Evolutionary conservation across 83 land plant genomes (phyloP).

Genomic region (Isoetes engelmannii): DNA sequence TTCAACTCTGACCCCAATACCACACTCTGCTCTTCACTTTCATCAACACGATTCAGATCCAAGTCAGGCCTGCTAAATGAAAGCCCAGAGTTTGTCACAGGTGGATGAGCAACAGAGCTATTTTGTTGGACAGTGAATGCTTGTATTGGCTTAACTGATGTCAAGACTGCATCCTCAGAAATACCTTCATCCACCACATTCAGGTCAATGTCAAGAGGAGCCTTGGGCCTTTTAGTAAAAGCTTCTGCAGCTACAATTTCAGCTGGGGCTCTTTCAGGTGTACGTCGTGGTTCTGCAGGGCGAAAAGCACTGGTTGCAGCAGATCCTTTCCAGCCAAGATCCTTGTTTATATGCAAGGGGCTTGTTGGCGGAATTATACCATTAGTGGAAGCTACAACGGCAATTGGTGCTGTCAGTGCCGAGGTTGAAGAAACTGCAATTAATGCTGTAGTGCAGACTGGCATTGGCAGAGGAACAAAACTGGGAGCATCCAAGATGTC

Average conservation of each 20-base stretch:
- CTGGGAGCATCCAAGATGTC: background rate
- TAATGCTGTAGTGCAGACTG: slow-evolving; percentile 4
- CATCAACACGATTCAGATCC: slow-evolving; percentile 34
- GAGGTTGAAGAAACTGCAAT: slow-evolving; percentile 12
- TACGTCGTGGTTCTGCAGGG: slow-evolving; percentile 31
- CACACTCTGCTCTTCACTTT: slow-evolving; percentile 22
- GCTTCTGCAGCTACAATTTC: slow-evolving; percentile 21
- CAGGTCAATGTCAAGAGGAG: slow-evolving; percentile 32
- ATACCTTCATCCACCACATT: slow-evolving; percentile 34
- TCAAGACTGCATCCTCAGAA: slow-evolving; percentile 21
- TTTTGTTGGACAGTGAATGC: background rate
- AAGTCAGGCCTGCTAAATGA: slow-evolving; percentile 15
- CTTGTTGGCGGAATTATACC: slow-evolving; percentile 30
- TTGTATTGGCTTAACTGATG: slow-evolving; percentile 14
- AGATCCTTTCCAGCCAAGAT: slow-evolving; percentile 38
- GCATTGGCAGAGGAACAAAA: slow-evolving; percentile 7
- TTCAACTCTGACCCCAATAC: slow-evolving; percentile 11
- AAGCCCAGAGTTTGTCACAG: background rate
- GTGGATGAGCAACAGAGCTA: no score
- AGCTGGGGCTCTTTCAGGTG: slow-evolving; percentile 16
- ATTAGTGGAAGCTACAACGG: slow-evolving; percentile 30
- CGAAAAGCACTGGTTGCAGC: slow-evolving; percentile 40
- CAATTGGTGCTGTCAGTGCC: slow-evolving; percentile 24
- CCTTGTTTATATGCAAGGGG: slow-evolving; percentile 23
- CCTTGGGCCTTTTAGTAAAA: slow-evolving; percentile 12